Percentiles rank a stretch among this genome's conserved stretches.
These are phyloP conservation scores for Musa beccarii DNA, from an alignment of 176 grass and related monocot species.

Conservation along the genomic window DNA sequence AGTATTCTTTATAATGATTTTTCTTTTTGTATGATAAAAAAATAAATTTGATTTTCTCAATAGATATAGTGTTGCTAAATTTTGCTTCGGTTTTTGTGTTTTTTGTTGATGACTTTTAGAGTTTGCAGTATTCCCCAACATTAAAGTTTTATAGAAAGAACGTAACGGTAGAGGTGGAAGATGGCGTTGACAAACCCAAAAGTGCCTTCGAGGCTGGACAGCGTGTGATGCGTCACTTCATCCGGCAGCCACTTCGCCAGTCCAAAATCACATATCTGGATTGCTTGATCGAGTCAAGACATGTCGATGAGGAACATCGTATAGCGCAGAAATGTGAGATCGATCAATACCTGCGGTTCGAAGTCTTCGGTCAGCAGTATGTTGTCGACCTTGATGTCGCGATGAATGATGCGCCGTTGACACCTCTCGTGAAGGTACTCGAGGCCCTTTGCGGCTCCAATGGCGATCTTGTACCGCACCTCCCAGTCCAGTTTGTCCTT, in stretches of 20 bases:
- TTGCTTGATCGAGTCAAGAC: too few relatives aligned
- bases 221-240: slow-evolving; percentile 50
- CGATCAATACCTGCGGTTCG: slow-evolving; percentile 41
- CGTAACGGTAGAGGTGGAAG: too few relatives aligned
- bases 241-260: slow-evolving; percentile 71
- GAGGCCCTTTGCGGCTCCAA: slow-evolving; percentile 42
- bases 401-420: slow-evolving; percentile 57
- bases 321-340: background rate
- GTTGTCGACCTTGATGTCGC: slow-evolving; percentile 71
- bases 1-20: too few relatives aligned
- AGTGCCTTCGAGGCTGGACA: slow-evolving; percentile 59
- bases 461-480: slow-evolving; percentile 40
- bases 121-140: background rate
- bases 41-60: too few relatives aligned
- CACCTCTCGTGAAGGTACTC: slow-evolving; percentile 82
- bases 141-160: too few relatives aligned
- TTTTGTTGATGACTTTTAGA: background rate
- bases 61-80: too few relatives aligned
- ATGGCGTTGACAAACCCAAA: slow-evolving; percentile 37
- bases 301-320: too few relatives aligned
- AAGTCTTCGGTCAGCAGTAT: slow-evolving; percentile 60
- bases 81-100: too few relatives aligned
- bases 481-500: slow-evolving; percentile 42
- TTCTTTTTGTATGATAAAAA: too few relatives aligned
- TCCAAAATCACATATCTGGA: slow-evolving; percentile 86